Conservation (phyloP, 73 alveolate species). For the Paramecium octaurelia region DNA sequence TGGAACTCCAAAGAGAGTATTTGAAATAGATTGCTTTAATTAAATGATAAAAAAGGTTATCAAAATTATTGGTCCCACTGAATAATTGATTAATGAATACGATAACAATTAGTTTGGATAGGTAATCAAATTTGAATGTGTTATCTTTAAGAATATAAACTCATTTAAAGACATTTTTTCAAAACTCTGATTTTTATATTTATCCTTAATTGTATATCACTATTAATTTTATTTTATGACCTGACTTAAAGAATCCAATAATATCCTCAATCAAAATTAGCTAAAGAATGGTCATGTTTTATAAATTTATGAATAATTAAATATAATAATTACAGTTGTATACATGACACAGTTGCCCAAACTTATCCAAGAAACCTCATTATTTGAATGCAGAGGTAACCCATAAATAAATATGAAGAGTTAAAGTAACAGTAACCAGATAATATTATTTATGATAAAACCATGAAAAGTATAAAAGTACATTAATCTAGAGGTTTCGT, state of each 20-base stretch:
- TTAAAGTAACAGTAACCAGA: background rate
- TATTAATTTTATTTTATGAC: background rate
- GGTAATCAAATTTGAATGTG: background rate
- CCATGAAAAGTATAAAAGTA: background rate
- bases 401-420: background rate
- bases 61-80: background rate
- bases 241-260: background rate
- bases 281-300: background rate
- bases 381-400: background rate
- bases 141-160: background rate
- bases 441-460: background rate
- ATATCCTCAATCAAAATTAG: background rate
- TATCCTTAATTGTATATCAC: background rate
- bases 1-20: background rate
- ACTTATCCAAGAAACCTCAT: background rate
- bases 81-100: background rate
- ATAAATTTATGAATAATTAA: background rate
- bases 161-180: background rate
- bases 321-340: background rate
- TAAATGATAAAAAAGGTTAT: background rate
- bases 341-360: background rate
- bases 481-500: background rate
- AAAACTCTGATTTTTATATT: background rate
- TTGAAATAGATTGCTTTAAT: background rate
- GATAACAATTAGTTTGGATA: background rate